Percentiles rank a stretch among this genome's conserved stretches.
Conservation (phyloP, 257 asterid species). For the Verbena officinalis region DNA sequence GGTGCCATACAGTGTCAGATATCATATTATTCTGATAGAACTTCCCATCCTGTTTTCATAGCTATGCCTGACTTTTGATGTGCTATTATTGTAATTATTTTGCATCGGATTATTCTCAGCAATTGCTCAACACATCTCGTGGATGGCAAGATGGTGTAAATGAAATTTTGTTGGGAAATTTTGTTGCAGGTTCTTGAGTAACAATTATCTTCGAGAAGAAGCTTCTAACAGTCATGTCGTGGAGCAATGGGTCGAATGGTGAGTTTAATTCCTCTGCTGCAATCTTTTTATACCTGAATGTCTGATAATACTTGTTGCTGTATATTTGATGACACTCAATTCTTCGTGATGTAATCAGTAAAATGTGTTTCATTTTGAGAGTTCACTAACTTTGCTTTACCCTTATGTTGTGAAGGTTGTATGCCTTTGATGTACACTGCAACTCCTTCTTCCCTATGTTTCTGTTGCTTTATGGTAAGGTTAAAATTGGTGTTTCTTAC, state of each 20-base stretch:
- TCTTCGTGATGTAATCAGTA: no score
- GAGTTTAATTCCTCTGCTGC: constrained; percentile 37
- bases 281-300: background rate
- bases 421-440: constrained; percentile 95
- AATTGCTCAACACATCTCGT: background rate
- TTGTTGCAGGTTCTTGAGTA: constrained; percentile 65
- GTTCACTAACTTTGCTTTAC: background rate
- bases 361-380: background rate
- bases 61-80: background rate
- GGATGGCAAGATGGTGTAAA: background rate
- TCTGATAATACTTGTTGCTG: background rate
- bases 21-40: no score
- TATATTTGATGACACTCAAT: no score
- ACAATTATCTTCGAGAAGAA: constrained; percentile 81
- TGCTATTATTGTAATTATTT: background rate
- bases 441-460: constrained; percentile 98
- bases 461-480: constrained; percentile 83
- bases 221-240: constrained; percentile 77
- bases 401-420: background rate
- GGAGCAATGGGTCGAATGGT: constrained; percentile 83
- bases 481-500: constrained; percentile 6
- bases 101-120: background rate
- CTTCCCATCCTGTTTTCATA: no score
- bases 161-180: background rate
- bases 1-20: background rate